Base-by-base conservation (phyloP, 345 rosid genomes). In the Syzygium aromaticum region DNA sequence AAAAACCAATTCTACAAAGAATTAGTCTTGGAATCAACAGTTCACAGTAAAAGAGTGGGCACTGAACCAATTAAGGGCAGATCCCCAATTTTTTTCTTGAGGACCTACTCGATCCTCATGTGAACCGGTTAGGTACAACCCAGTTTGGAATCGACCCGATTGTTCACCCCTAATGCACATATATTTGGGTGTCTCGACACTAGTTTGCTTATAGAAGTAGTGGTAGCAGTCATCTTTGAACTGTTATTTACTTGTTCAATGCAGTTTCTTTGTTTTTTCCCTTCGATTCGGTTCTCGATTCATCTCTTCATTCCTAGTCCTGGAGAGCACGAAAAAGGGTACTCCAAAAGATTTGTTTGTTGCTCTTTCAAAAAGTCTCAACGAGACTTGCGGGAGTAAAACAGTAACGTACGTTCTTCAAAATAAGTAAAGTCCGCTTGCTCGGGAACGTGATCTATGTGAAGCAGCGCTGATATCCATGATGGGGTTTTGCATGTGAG, bases 11-110 rank as follows among this genome's bases (percentile, higher is more conserved):
- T 16, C 11, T 2, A 64, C 3, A 21, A 21, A 64, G 77, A 28
- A 28, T 64, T 11, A 30, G 2, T 11, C 11, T 30, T 0, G 28
- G 77, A 14, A 63, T 28, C 2, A 28, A 13, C 0, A 2, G 5
- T 63, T 63, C 28, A 63, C 1, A 9, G 28, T 63, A 28, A 6
- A 16, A 14, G 28, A 63, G 38, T n/a, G 16, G 77, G 77, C 28
- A n/a, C 5, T 8, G 3, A 64, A 63, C 10, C 9, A 1, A 0
- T 0, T 63, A 63, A n/a, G 15, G 40, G 38, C 1, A 64, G 19
- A 7, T 64, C 16, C 43, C 77, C 21, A 64, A 30, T 28, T 64
- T 64, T 64, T 28, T 15, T 15, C 77, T 8, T 54, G 17, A 16
- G 30, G 30, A 7, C 3, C 40, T 64, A 28, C 22, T 9, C 8